Base-by-base conservation (phyloP, 352 stramenopile genomes). In the Phytophthora uliginosa region DNA sequence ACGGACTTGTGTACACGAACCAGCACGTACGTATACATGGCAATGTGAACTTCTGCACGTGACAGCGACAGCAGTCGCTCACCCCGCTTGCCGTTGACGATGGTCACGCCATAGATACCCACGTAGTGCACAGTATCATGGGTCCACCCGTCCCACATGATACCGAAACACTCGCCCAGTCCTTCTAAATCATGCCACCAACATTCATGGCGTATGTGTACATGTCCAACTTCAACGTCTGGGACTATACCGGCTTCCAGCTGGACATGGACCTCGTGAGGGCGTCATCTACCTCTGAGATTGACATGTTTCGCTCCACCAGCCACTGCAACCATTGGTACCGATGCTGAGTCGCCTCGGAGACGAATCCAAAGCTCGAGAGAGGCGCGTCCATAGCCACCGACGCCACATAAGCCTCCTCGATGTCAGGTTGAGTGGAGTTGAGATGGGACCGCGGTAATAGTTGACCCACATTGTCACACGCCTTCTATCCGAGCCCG, bases 251-350 rank as follows among this genome's bases (percentile, higher is more conserved):
- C 15, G 24, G 28, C 15, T 56, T 64, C 12, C 42, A 48, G 57
- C 40, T 42, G 6, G 38, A 55, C 57, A 63, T 63, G 13, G 57
- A 63, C 20, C n/a, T 20, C 15, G 42, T 54, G 38, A 63, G 58
- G 7, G 42, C 45, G 58, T 64, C 20, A 28, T 64, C 58, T 6
- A 56, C 42, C 42, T 68, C 24, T 2, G 62, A 69, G 24, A 67
- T 7, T 0, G 52, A 52, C n/a, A 57, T 56, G 38, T 61, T 42
- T 50, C 24, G 10, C 62, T 57, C 40, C 5, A 57, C 38, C 7
- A 69, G 28, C 13, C 62, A 62, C 8, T 69, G 52, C 3, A 57
- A 51, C 61, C 51, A 68, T 18, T 60, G 61, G 17, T 47, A 68
- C 0, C 61, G 50, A 17, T 68, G 61, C 61, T 68, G 50, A 1